Base-by-base conservation (phyloP, 257 asterid genomes). In the Dorcoceras hygrometricum region DNA sequence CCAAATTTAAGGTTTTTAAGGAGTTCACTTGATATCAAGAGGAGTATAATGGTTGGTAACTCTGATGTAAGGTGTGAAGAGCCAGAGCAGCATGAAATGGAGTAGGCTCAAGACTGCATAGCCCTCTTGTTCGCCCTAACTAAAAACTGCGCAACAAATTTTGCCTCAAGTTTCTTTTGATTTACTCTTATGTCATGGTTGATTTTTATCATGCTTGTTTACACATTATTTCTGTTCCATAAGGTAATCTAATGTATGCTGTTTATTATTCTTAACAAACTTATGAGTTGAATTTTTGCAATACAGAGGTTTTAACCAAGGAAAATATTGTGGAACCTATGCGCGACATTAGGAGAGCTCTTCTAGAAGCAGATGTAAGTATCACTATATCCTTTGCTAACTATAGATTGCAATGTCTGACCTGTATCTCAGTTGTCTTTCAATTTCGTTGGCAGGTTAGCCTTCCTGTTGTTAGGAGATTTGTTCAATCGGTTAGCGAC, bases 401-500 rank as follows among this genome's bases (percentile, higher is more conserved):
- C 34, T 14, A 23, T 48, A 34, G 34, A 18, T 73, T 69, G 57
- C 34, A 34, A 65, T 50, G 56, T 36, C 66, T 65, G 20, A 65
- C 62, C 6, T 2, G 46, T 66, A 9, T 53, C 73, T 65, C 56
- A 59, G 69, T 4, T 32, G 29, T 18, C 5, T 51, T 65, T 19
- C 54, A 27, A 69, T 66, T 71, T 24, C 23, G 3, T 75, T 73
- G 81, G 67, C 93, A 92, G 98, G 98, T 92, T 71, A 92, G 99
- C 75, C 96, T 93, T 75, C 96, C 99, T 59, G 99, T 93, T 75
- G 97, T 88, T 66, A 88, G 95, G 84, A 85, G 99, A 79, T 93
- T 93, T 79, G 89, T 93, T 75, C 95, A 90, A 86, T 74, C 89
- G 51, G 91, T 93, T 20, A 90, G 90, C 27, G 97, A 93, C 34